A percentile compares a stretch with the other conserved stretches of the same genome.
phyloP scores from a whole-genome alignment of 139 green algal species.

The Ostreobium quekettii region DNA sequence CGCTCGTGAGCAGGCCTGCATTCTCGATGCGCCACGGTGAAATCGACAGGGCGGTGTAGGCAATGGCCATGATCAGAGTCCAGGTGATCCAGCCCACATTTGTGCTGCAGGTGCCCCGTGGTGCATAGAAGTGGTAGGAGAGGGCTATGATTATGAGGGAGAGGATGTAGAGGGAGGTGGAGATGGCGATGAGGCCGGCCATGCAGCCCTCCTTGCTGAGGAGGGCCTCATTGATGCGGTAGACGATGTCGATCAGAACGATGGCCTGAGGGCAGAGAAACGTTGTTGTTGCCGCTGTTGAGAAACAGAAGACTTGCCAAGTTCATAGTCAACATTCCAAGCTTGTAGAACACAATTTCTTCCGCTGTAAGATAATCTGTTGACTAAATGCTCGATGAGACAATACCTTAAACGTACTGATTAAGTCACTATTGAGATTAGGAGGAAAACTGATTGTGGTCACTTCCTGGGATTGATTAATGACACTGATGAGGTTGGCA shows the following conservation, averaged over 20 bases:
- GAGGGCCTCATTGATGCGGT: constrained; percentile 31
- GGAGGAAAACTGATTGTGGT: not conserved
- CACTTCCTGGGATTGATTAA: too few species aligned
- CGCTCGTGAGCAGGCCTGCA: constrained; percentile 58
- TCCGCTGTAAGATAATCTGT: too few species aligned
- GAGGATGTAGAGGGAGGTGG: constrained; percentile 29
- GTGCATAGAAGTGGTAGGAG: constrained; percentile 61
- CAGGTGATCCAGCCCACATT: constrained; percentile 82
- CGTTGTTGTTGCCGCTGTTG: not conserved
- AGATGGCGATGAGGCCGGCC: constrained; percentile 30
- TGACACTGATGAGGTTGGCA: too few species aligned
- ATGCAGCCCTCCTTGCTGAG: constrained; percentile 38
- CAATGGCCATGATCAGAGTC: constrained; percentile 53
- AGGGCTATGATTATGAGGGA: constrained; percentile 49
- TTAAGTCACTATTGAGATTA: not conserved
- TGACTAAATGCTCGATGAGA: not conserved
- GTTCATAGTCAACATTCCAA: not conserved
- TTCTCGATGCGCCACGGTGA: constrained; percentile 35
- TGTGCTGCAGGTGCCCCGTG: constrained; percentile 39
- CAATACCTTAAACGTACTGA: too few species aligned
- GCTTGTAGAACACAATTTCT: not conserved
- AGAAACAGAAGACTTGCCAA: not conserved
- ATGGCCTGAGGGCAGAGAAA: constrained; percentile 35
- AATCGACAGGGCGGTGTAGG: constrained; percentile 49
- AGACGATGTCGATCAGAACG: constrained; percentile 67